These are phyloP conservation scores for Podospora australis DNA, from an alignment of 495 filamentous ascomycete genomes.

Conservation along the genomic window DNA sequence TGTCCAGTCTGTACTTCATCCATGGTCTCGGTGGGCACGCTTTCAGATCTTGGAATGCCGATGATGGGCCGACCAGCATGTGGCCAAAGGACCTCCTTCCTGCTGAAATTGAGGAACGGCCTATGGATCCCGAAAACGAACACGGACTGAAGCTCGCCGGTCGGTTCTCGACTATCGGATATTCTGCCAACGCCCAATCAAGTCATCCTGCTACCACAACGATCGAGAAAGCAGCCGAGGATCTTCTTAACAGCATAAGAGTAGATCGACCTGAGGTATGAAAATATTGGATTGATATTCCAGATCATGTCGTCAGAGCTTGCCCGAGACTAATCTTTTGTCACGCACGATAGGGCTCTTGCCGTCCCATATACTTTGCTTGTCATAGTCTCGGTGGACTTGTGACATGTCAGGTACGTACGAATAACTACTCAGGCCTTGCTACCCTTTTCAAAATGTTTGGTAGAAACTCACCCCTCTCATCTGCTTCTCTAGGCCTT, in stretches of 20 bases:
- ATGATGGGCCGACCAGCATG: conserved; percentile 1
- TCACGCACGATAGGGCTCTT: neutral
- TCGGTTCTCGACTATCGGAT: neutral
- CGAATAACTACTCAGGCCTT: conserved; percentile 4
- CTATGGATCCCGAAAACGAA: neutral
- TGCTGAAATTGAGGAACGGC: neutral
- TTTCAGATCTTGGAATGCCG: conserved; percentile 11
- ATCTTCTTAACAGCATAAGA: conserved; percentile 4
- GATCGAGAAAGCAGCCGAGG: conserved; percentile 11
- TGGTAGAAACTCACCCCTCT: neutral
- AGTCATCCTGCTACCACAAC: conserved; percentile 8
- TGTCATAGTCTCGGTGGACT: conserved; percentile 15
- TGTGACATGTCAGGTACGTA: conserved; percentile 11
- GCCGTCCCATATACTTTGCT: conserved; percentile 15
- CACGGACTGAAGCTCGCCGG: neutral
- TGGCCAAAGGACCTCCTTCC: neutral
- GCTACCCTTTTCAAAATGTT: neutral
- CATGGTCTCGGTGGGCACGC: conserved; percentile 18
- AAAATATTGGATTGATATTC: neutral
- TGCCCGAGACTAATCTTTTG: neutral
- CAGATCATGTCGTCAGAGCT: no score
- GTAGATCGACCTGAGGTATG: conserved; percentile 11
- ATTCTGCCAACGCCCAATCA: neutral
- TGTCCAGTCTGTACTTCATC: conserved; percentile 12
- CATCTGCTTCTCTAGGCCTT: neutral